Evolutionary conservation across 1,284 basidiomycete species (phyloP).

Genomic region (Rugosomyces carneus): DNA sequence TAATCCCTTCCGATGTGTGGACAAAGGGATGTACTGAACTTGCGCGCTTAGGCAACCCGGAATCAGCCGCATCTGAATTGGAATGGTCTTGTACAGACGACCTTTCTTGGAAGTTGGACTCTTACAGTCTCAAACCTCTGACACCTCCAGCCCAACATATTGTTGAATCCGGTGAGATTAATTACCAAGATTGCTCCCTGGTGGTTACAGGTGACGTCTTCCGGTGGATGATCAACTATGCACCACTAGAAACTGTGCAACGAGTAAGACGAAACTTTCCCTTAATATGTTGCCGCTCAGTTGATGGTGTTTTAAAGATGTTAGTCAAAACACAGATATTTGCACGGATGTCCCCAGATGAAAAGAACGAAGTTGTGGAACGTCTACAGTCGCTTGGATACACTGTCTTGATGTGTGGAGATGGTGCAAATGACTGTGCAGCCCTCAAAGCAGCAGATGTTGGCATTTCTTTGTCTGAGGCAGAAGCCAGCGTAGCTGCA

Average conservation of each 20-base stretch:
- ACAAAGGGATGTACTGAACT: not conserved
- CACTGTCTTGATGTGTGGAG: slow-evolving; percentile 97
- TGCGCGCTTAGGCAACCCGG: slow-evolving; percentile 48
- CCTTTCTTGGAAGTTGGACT: slow-evolving; percentile 77
- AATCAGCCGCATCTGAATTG: slow-evolving; percentile 62
- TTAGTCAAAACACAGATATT: slow-evolving; percentile 98
- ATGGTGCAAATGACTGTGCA: slow-evolving; percentile 98
- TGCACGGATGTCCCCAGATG: slow-evolving; percentile 98
- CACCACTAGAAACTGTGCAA: slow-evolving; percentile 89
- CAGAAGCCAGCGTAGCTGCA: slow-evolving; percentile 98
- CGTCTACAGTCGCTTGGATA: slow-evolving; percentile 91
- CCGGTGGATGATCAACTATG: slow-evolving; percentile 97
- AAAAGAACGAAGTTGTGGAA: slow-evolving; percentile 98
- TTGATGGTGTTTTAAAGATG: slow-evolving; percentile 57
- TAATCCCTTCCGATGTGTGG: slow-evolving; percentile 11
- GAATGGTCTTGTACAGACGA: slow-evolving; percentile 96
- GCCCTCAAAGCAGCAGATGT: slow-evolving; percentile 98
- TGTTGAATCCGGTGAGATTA: slow-evolving; percentile 63
- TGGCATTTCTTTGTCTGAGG: slow-evolving; percentile 94
- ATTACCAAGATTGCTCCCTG: slow-evolving; percentile 86
- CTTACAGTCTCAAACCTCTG: slow-evolving; percentile 81
- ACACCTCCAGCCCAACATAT: slow-evolving; percentile 59
- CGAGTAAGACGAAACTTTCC: slow-evolving; percentile 45
- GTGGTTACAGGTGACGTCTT: slow-evolving; percentile 97
- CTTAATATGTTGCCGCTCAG: not conserved